Percentiles rank a stretch among this genome's conserved stretches.
These are phyloP conservation scores for Penicillium alfredii DNA, from an alignment of 495 filamentous ascomycete genomes.

Conservation along the genomic window DNA sequence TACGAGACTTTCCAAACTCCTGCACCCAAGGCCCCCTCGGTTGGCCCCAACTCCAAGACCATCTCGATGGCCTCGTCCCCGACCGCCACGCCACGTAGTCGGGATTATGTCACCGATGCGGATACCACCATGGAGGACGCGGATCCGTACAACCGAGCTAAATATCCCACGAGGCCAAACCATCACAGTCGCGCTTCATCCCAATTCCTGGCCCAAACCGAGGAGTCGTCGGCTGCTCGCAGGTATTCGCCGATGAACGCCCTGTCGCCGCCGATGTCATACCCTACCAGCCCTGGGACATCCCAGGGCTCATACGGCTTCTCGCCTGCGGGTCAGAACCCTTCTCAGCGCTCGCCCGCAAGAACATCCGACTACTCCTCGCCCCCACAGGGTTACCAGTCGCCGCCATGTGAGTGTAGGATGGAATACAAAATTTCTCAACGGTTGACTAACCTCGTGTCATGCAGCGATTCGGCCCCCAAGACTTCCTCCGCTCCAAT, in stretches of 20 bases:
- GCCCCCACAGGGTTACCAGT: constrained; percentile 60
- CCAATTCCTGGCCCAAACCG: constrained; percentile 57
- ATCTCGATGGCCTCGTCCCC: constrained; percentile 59
- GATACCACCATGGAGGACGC: constrained; percentile 93
- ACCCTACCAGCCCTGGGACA: constrained; percentile 53
- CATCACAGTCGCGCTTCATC: constrained; percentile 58
- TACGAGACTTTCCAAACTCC: constrained; percentile 67
- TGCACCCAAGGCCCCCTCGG: constrained; percentile 35
- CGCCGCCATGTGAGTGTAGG: constrained; percentile 50
- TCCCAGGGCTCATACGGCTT: constrained; percentile 45
- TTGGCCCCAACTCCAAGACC: constrained; percentile 49
- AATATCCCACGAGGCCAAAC: constrained; percentile 67
- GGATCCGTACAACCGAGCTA: constrained; percentile 73
- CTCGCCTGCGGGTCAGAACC: constrained; percentile 26
- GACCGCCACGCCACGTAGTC: constrained; percentile 56
- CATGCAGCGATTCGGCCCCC: constrained; percentile 34
- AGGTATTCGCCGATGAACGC: constrained; percentile 94
- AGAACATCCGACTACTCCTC: constrained; percentile 51
- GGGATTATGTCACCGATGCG: constrained; percentile 63
- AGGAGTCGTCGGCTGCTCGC: constrained; percentile 77
- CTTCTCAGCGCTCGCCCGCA: constrained; percentile 54
- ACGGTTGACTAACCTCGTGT: constrained; percentile 9
- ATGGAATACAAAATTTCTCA: background rate
- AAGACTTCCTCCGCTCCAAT: constrained; percentile 64
- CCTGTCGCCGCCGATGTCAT: constrained; percentile 56